These are phyloP conservation scores for Mycena filopes DNA, from an alignment of 768 basidiomycete genomes.

Conservation along the genomic window DNA sequence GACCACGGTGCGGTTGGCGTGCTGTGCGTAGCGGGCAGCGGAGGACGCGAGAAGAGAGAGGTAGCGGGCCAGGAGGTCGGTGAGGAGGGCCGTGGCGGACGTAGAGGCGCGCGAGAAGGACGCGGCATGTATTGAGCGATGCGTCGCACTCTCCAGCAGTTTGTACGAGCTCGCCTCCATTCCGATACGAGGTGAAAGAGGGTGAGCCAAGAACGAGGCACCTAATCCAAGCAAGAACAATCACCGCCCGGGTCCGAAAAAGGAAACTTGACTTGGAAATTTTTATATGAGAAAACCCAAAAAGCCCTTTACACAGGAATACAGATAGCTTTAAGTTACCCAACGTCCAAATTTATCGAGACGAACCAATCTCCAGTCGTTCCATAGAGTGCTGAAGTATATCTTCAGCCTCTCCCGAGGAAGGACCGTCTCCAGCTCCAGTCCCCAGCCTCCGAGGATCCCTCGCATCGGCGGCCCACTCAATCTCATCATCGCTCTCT, in stretches of 20 bases:
- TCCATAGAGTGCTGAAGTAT: conserved; percentile 26
- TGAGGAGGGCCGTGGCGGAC: conserved; percentile 75
- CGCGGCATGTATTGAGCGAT: conserved; percentile 81
- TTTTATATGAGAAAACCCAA: too few relatives aligned
- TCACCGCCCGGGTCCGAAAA: too few relatives aligned
- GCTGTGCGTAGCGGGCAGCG: conserved; percentile 78
- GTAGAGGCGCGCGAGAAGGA: conserved; percentile 81
- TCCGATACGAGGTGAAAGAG: too few relatives aligned
- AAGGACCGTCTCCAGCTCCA: conserved; percentile 41
- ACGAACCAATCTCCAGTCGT: conserved; percentile 22
- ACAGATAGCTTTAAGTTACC: too few relatives aligned
- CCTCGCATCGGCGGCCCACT: conserved; percentile 62
- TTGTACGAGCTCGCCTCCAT: conserved; percentile 69
- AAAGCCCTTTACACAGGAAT: too few relatives aligned
- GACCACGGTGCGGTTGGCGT: conserved; percentile 72
- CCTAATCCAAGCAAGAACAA: too few relatives aligned
- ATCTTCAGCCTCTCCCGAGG: conserved; percentile 18
- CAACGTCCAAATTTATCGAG: not conserved
- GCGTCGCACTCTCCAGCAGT: conserved; percentile 72
- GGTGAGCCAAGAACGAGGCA: too few relatives aligned
- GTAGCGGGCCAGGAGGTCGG: conserved; percentile 82
- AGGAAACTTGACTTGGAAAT: too few relatives aligned
- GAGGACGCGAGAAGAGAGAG: conserved; percentile 71
- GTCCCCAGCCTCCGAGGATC: conserved; percentile 43
- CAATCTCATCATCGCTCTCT: conserved; percentile 57